Percentiles rank a stretch among this genome's conserved stretches.
These are phyloP conservation scores for Penicillium sp. DNA, from an alignment of 2,329 filamentous ascomycete genomes.

Conservation along the genomic window DNA sequence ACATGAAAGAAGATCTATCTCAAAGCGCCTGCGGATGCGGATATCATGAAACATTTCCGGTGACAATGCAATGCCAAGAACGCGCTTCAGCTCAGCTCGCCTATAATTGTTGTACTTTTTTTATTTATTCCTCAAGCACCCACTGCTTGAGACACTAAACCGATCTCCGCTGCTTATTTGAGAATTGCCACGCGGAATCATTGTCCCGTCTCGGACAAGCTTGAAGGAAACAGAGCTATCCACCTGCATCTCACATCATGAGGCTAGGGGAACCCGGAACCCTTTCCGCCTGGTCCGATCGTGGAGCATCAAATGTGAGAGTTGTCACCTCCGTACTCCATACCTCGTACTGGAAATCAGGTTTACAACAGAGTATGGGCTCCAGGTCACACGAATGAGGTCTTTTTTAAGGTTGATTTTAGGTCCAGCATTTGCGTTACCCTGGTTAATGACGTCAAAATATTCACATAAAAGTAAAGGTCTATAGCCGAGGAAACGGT, in stretches of 20 bases:
- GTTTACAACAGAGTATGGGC: too few species aligned
- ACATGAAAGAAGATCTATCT: neutral
- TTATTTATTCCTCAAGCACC: neutral
- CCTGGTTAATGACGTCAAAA: neutral
- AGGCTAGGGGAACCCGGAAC: slow-evolving; percentile 1
- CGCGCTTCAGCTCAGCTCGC: slow-evolving; percentile 2
- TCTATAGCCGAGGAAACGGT: slow-evolving; percentile 6
- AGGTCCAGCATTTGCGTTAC: too few species aligned
- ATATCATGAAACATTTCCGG: neutral
- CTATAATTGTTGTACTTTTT: neutral
- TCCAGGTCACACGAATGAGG: neutral
- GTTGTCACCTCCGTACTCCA: neutral
- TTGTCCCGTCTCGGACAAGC: neutral
- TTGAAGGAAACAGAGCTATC: neutral
- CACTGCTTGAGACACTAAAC: slow-evolving; percentile 1
- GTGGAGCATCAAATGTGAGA: neutral
- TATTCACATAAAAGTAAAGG: too few species aligned
- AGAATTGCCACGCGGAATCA: neutral
- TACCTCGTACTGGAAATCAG: too few species aligned
- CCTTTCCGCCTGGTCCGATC: slow-evolving; percentile 7
- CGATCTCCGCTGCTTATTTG: slow-evolving; percentile 10
- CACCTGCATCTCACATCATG: slow-evolving; percentile 1
- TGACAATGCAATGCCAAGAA: neutral
- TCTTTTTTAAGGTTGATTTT: neutral
- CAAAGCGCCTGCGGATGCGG: neutral